Base-by-base conservation (phyloP, 345 rosid genomes). In the Moringa oleifera region DNA sequence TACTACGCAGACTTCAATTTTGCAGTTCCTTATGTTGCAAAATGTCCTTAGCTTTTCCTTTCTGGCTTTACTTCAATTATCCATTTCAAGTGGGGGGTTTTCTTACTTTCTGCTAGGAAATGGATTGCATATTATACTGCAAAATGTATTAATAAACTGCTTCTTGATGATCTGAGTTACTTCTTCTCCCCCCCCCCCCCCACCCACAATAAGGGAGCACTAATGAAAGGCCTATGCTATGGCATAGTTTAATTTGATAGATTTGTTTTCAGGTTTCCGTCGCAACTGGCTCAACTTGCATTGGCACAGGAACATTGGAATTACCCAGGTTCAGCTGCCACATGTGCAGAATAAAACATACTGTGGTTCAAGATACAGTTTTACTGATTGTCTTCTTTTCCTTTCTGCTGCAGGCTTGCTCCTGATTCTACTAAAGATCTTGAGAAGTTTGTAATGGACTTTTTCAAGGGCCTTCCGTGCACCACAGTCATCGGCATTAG, bases 401-500 rank as follows among this genome's bases (percentile, higher is more conserved):
- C 59, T 6, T 65, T 33, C 25, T 63, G 79, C 52, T 79, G 77
- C 79, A 94, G 99, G 79, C 83, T 82, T 82, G 93, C 88, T 71
- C 90, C 92, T 31, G 81, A 78, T n/a, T 79, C 85, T 55, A 63
- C 81, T 69, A 65, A 77, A 75, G 85, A 83, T 68, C 82, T 94
- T 76, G 85, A 82, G 63, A 67, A 78, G 58, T 84, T 82, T 71
- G 91, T 85, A 31, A 64, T 57, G 61, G 74, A 75, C 11, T 88
- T 90, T 74, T 88, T 78, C 69, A 68, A n/a, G 41, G 66, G 65
- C 68, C 90, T 90, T 73, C 87, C 96, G 60, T 71, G 68, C 64
- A 71, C 95, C 15, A 61, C 95, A 59, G 61, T 85, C 58, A 70
- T 90, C 62, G 85, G 99, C 56, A 71, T 90, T 70, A 85, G 95